phyloP scores from a whole-genome alignment of 2,329 filamentous ascomycete species.

The Pseudogymnoascus sp. region DNA sequence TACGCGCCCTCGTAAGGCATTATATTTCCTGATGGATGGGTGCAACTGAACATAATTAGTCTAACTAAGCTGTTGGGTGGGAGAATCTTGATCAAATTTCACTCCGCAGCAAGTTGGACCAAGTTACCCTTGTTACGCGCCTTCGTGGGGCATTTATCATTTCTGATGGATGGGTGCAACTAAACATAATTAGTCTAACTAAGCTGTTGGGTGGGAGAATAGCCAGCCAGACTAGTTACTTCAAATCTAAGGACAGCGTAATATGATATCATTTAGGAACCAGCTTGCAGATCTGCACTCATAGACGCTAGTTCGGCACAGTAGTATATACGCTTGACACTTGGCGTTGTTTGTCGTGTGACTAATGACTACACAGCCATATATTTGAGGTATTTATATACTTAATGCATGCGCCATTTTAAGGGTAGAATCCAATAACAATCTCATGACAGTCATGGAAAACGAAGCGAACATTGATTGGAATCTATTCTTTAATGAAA shows the following conservation, averaged over 20 bases:
- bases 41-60: neutral
- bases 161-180: neutral
- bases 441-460: neutral
- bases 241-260: too few species aligned
- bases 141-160: neutral
- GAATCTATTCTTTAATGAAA: neutral
- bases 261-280: neutral
- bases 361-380: neutral
- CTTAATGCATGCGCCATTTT: neutral
- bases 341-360: neutral
- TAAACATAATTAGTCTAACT: neutral
- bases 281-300: neutral
- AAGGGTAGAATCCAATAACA: neutral
- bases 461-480: neutral
- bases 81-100: neutral
- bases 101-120: neutral
- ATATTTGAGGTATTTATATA: neutral
- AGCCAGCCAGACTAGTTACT: neutral
- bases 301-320: neutral
- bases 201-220: neutral
- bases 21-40: neutral
- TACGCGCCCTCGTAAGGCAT: neutral
- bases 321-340: neutral
- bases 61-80: neutral
- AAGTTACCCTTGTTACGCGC: neutral